A percentile compares a stretch with the other conserved stretches of the same genome.
These are phyloP conservation scores for Fraxinus xanthoxyloides DNA, from an alignment of 305 asterid genomes.

Conservation along the genomic window DNA sequence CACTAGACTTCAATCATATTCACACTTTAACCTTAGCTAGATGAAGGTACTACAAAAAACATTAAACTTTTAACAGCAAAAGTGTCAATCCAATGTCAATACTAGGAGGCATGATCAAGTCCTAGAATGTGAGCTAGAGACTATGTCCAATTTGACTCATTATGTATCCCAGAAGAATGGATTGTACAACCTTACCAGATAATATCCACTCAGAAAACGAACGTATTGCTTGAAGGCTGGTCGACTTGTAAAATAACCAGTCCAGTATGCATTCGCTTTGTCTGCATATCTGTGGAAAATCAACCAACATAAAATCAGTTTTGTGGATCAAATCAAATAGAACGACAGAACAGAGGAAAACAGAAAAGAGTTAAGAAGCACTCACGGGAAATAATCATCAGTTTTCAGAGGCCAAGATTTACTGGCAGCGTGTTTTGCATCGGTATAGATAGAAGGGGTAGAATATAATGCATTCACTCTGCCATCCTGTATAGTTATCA, in stretches of 20 bases:
- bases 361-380: constrained; percentile 15
- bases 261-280: constrained; percentile 63
- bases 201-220: constrained; percentile 78
- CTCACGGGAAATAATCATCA: constrained; percentile 91
- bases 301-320: neutral
- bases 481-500: constrained; percentile 60
- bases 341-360: neutral
- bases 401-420: constrained; percentile 72
- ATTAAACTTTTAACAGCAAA: too few relatives aligned
- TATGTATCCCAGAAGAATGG: neutral
- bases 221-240: constrained; percentile 72
- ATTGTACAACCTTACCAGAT: constrained; percentile 44
- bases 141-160: neutral
- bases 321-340: constrained; percentile 3
- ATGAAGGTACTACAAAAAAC: too few relatives aligned
- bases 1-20: too few relatives aligned
- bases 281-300: constrained; percentile 60
- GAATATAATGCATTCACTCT: constrained; percentile 82
- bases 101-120: neutral
- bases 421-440: constrained; percentile 60
- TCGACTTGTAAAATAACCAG: constrained; percentile 82
- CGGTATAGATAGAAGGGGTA: constrained; percentile 77
- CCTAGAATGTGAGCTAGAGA: neutral
- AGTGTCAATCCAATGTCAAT: too few relatives aligned
- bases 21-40: too few relatives aligned